Percentiles rank a stretch among this genome's conserved stretches.
Evolutionary conservation across 345 rosid genomes (phyloP).

Genomic region (Citrus australasica): DNA sequence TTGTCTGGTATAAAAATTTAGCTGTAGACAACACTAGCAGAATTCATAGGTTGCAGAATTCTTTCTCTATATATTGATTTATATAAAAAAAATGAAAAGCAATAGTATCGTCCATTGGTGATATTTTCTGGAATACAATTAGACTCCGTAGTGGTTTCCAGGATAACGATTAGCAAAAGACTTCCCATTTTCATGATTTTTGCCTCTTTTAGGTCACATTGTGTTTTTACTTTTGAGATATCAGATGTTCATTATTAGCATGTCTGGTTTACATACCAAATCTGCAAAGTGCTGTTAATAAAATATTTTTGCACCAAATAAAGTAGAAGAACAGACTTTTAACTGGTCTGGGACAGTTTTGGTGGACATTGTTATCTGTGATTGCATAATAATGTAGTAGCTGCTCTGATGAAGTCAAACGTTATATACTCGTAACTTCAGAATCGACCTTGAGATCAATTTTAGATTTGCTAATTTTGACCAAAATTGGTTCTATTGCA

Average conservation of each 20-base stretch:
- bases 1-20: not conserved
- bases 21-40: not conserved
- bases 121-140: not conserved
- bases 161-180: not conserved
- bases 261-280: not conserved
- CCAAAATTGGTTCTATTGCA: not conserved
- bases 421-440: not conserved
- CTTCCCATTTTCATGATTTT: not conserved
- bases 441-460: not conserved
- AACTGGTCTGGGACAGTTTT: not conserved
- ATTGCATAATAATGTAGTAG: not conserved
- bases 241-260: not conserved
- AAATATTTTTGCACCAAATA: not conserved
- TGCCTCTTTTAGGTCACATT: not conserved
- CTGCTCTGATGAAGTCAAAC: not conserved
- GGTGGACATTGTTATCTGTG: not conserved
- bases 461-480: not conserved
- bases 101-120: not conserved
- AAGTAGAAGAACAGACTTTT: not conserved
- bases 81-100: not conserved
- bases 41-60: no score
- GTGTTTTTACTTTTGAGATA: not conserved
- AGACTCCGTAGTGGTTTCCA: not conserved
- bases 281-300: not conserved
- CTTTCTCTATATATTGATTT: not conserved